phyloP scores from a whole-genome alignment of 78 protist genomes.

The Protostelium mycophagum region DNA sequence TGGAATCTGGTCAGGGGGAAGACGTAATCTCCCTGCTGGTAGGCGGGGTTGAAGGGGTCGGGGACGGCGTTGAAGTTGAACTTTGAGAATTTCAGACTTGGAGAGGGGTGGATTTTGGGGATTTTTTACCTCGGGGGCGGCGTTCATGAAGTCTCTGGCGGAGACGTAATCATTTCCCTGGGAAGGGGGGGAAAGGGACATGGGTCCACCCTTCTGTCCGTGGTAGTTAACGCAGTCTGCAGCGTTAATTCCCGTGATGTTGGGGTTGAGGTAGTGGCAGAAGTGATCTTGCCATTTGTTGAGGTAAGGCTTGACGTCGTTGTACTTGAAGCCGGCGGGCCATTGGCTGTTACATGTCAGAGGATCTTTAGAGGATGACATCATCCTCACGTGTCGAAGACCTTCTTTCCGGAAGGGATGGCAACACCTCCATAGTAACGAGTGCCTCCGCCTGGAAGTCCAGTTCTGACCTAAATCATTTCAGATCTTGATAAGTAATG shows the following conservation, averaged over 20 bases:
- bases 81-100: not conserved
- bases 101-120: not conserved
- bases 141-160: not conserved
- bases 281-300: not conserved
- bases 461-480: not conserved
- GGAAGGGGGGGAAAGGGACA: not conserved
- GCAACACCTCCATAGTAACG: not conserved
- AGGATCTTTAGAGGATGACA: not conserved
- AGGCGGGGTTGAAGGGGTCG: not conserved
- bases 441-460: not conserved
- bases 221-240: not conserved
- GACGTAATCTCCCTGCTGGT: not conserved
- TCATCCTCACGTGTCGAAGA: not conserved
- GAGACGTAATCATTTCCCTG: not conserved
- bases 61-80: not conserved
- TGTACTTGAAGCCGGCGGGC: not conserved
- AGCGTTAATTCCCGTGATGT: not conserved
- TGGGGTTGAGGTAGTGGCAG: not conserved
- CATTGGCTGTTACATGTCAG: not conserved
- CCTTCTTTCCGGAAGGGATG: not conserved
- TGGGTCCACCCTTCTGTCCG: constrained; percentile 2
- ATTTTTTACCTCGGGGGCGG: not conserved
- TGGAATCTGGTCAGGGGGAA: not conserved
- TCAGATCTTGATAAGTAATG: no score
- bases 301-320: not conserved